Conservation (phyloP, 1,139 yeast species). For the Nakaseomyces sp. region DNA sequence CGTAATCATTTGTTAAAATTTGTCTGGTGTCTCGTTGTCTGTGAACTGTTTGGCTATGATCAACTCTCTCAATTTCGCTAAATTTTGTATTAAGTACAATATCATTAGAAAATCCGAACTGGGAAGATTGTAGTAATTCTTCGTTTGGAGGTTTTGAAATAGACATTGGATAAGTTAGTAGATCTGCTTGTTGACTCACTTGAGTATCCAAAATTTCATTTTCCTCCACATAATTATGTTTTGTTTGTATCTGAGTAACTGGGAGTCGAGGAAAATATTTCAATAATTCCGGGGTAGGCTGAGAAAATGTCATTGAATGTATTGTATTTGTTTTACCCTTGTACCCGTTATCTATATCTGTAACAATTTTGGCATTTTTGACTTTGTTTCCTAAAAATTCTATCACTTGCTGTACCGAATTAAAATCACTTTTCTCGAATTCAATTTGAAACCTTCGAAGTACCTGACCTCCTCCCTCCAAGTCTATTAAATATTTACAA, state of each 20-base stretch:
- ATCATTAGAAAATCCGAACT: not conserved
- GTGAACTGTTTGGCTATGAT: too few relatives aligned
- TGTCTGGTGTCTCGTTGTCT: too few relatives aligned
- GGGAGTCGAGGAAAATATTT: not conserved
- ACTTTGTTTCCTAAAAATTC: not conserved
- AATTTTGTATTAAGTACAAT: too few relatives aligned
- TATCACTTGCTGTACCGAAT: not conserved
- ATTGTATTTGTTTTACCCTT: too few relatives aligned
- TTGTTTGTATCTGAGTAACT: not conserved
- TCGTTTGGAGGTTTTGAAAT: not conserved
- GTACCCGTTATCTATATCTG: too few relatives aligned
- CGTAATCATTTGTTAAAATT: too few relatives aligned
- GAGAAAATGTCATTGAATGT: not conserved
- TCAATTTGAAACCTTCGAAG: constrained; percentile 5
- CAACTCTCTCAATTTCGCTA: too few relatives aligned
- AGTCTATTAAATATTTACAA: constrained; percentile 5
- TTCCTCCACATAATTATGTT: not conserved
- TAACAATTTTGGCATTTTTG: constrained; percentile 3
- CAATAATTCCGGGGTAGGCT: not conserved
- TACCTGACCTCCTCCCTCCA: not conserved
- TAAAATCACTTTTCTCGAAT: not conserved
- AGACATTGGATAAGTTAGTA: not conserved
- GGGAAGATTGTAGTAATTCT: not conserved
- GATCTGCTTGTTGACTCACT: not conserved
- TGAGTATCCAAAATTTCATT: constrained; percentile 1